phyloP scores from a whole-genome alignment of 192 early-diverging fungal genomes.

The Entomortierella chlamydospora region DNA sequence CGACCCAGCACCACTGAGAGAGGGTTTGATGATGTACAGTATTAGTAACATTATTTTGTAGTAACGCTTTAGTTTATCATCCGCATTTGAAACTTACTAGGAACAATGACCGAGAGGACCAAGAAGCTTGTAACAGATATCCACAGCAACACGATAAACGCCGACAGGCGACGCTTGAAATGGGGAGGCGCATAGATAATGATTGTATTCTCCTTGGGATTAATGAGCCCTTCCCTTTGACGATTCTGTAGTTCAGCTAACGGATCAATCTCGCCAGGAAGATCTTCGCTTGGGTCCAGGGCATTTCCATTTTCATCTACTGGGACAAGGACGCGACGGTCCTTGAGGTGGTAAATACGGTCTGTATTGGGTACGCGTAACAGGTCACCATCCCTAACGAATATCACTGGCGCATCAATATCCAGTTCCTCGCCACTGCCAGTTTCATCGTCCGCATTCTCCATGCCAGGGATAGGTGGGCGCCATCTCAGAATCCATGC shows the following conservation, averaged over 20 bases:
- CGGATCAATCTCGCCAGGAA: slow-evolving; percentile 69
- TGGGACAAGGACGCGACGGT: slow-evolving; percentile 83
- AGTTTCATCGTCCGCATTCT: slow-evolving; percentile 8
- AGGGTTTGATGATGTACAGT: not conserved
- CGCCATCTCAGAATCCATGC: slow-evolving; percentile 63
- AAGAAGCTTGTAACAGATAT: slow-evolving; percentile 60
- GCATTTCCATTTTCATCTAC: slow-evolving; percentile 69
- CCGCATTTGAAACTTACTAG: slow-evolving; percentile 45
- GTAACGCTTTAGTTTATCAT: too few relatives aligned
- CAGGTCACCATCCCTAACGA: slow-evolving; percentile 70
- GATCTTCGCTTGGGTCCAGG: slow-evolving; percentile 67
- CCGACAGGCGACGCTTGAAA: slow-evolving; percentile 68
- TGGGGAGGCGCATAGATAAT: slow-evolving; percentile 87
- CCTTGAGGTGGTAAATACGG: slow-evolving; percentile 80
- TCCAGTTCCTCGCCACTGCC: slow-evolving; percentile 60
- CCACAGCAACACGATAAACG: slow-evolving; percentile 64
- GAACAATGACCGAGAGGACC: slow-evolving; percentile 60
- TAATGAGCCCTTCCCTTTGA: slow-evolving; percentile 11
- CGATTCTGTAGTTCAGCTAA: slow-evolving; percentile 20
- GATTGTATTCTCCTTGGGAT: slow-evolving; percentile 66
- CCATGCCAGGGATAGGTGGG: slow-evolving; percentile 62
- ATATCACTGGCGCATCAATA: slow-evolving; percentile 60
- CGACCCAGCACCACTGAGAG: slow-evolving; percentile 71
- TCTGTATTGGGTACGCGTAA: slow-evolving; percentile 89
- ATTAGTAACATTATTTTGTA: too few relatives aligned